Base-by-base conservation (phyloP, 768 basidiomycete species). In the Vararia minispora region DNA sequence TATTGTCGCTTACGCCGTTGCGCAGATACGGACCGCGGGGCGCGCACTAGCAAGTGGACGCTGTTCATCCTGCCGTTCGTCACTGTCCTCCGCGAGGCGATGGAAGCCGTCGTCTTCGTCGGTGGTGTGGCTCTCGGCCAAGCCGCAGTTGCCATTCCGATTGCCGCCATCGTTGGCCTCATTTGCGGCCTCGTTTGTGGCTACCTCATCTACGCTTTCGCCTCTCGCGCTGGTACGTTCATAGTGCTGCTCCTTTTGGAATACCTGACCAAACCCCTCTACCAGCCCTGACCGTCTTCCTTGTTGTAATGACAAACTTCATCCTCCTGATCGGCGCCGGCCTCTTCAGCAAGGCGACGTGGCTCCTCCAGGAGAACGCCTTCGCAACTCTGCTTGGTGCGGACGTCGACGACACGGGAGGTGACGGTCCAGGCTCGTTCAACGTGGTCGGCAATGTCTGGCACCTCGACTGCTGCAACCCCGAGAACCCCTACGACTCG, bases 321-420 rank as follows among this genome's bases (percentile, higher is more conserved):
- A 65, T 98, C 33, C 71, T 97, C 47, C 76, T 98, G 51, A 88
- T 99, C 58, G 94, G 94, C 20, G 81, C 94, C 0, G 94, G 94
- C 12, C 72, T 99, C 20, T 90, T 94, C 64, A 82, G 79, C 48
- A 84, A 75, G 58, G 69, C 79, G 3, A 66, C 88, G 16, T 76
- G 78, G 49, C 61, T 71, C 24, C 89, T 89, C 64, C 62, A 97
- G 55, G 58, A 62, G 49, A 64, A 91, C 51, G 62, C 61, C 7
- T 92, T 75, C 64, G 73, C 77, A 47, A 48, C 53, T 0, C 58
- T 85, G 58, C 75, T 94, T 17, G 90, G 92, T 7, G 64, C 62
- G 0, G 75, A 86, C 41, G 74, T 76, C 3, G 85, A 83, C 49
- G 81, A 83, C 42, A 43, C 69, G 0, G 62, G 58, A 3, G 81